Evolutionary conservation across 345 rosid genomes (phyloP).

Genomic region (Brassica napus): Da-Ae NC_063444.1:256501-257000

Average conservation of each 20-base stretch:
- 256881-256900: conserved; percentile 71
- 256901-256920: conserved; percentile 72
- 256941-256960: conserved; percentile 68
- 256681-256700: conserved; percentile 92
- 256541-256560: conserved; percentile 94
- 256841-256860: conserved; percentile 93
- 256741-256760: conserved; percentile 93
- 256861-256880: conserved; percentile 78
- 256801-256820: conserved; percentile 87
- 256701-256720: conserved; percentile 88
- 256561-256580: conserved; percentile 95
- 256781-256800: conserved; percentile 90
- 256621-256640: conserved; percentile 99
- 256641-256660: conserved; percentile 86
- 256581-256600: conserved; percentile 92
- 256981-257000: conserved; percentile 77
- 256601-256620: conserved; percentile 93
- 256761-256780: conserved; percentile 95
- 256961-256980: conserved; percentile 85
- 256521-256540: conserved; percentile 91
- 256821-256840: conserved; percentile 83
- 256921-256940: conserved; percentile 66
- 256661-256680: conserved; percentile 97
- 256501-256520: conserved; percentile 95
- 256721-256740: conserved; percentile 79